Evolutionary conservation across 1,139 yeast species (phyloP), one percentile per base, ranked within the genome.

Genomic region (Candida freyschussii): DNA sequence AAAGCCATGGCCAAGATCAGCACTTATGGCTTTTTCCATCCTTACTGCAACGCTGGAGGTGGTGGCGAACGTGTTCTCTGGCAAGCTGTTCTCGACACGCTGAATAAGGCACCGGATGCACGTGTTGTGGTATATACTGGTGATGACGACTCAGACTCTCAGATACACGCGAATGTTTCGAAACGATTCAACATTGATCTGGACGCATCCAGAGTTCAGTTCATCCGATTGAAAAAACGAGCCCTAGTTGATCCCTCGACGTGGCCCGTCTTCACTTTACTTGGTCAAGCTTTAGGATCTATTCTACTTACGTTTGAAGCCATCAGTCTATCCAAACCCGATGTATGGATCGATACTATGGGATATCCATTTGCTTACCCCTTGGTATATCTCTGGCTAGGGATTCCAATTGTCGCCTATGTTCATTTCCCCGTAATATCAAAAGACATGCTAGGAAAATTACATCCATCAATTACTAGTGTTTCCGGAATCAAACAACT

Each of bases 51-150:
- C 55, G 93, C 95, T 29, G 96, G 95, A 24, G 98, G 98, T 13
- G 99, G 99, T 24, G 99, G 99, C 16, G 99, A 93, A 57, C 72
- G 94, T 32, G 98, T 93, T 0, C 65, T 93, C 28, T 93, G 98
- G 98, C 87, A 85, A 36, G 96, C 96, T 0, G 85, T 91, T 6
- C 69, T 75, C 45, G 70, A 81, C 17, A 84, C 96, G 0, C 63
- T 89, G 40, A 49, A 58, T 9, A 62, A 67, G 23, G 67, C 69
- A 41, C 61, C 62, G 6, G 56, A 59, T 26, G 75, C 78, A 46
- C 61, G 84, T n/a, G 85, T 75, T 8, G 79, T 75, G 4, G 65
- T 93, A 7, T 93, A 91, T 55, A 82, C 95, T 15, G 85, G 86
- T 14, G 82, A 79, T 44, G 50, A 55, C 6, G 78, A 68, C 23